Conservation (phyloP, 768 basidiomycete genomes). For the Tricholoma furcatifolium region DNA sequence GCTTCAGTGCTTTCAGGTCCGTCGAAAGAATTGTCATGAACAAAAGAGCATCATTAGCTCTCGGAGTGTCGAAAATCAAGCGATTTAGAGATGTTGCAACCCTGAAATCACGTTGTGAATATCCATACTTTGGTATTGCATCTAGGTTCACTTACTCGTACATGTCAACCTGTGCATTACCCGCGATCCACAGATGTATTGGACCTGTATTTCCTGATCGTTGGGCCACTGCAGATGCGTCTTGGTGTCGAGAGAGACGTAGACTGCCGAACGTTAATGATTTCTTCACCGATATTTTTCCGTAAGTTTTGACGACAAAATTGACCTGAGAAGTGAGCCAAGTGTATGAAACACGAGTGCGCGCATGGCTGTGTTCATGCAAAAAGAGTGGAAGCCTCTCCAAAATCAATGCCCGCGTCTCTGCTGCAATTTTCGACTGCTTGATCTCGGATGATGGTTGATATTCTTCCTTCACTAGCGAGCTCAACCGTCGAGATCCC, state of each 20-base stretch:
- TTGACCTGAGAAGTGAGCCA: constrained; percentile 67
- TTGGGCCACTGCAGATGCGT: constrained; percentile 73
- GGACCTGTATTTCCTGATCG: constrained; percentile 45
- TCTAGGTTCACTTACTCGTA: constrained; percentile 69
- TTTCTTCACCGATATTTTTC: constrained; percentile 62
- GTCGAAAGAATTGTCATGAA: constrained; percentile 95
- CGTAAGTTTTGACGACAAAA: constrained; percentile 69
- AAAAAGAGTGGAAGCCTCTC: constrained; percentile 90
- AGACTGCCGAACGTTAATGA: constrained; percentile 52
- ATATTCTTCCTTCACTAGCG: constrained; percentile 77
- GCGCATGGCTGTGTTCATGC: constrained; percentile 78
- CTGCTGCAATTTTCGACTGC: constrained; percentile 44
- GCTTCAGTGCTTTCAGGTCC: constrained; percentile 74
- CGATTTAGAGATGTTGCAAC: constrained; percentile 84
- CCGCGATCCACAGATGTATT: constrained; percentile 78
- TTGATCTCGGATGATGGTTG: constrained; percentile 52
- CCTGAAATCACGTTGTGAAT: constrained; percentile 36
- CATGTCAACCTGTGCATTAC: constrained; percentile 78
- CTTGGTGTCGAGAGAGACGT: constrained; percentile 52
- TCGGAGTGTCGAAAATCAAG: constrained; percentile 71
- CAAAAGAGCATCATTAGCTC: constrained; percentile 83
- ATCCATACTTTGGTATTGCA: neutral
- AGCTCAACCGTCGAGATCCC: constrained; percentile 73
- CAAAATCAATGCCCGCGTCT: constrained; percentile 63
- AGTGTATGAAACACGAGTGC: constrained; percentile 55